phyloP scores from a whole-genome alignment of 2,329 filamentous ascomycete genomes.

The Fusarium abutilonis region DNA sequence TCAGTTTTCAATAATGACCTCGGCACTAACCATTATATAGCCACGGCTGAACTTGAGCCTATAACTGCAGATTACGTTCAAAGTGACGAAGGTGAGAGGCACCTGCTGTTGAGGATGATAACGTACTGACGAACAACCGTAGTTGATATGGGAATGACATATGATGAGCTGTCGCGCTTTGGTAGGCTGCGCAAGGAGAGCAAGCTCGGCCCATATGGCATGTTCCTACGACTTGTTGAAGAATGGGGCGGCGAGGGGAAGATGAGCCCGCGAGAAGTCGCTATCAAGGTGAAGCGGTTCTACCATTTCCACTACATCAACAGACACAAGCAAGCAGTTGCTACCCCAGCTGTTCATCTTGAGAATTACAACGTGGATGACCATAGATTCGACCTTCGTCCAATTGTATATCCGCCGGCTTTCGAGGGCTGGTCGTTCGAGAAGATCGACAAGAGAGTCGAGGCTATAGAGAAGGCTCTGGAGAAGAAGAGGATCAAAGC shows the following conservation, averaged over 20 bases:
- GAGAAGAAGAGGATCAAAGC: conserved; percentile 22
- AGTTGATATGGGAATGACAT: conserved; percentile 57
- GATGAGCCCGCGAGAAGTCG: conserved; percentile 51
- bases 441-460: conserved; percentile 52
- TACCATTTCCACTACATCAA: conserved; percentile 47
- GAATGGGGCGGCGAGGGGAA: conserved; percentile 51
- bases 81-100: conserved; percentile 47
- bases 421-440: conserved; percentile 52
- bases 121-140: not conserved
- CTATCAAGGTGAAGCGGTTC: conserved; percentile 47
- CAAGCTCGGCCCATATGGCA: conserved; percentile 54
- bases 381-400: conserved; percentile 42
- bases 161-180: conserved; percentile 54
- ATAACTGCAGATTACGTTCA: conserved; percentile 52
- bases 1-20: not conserved
- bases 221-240: conserved; percentile 53
- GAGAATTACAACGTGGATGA: conserved; percentile 43
- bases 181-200: conserved; percentile 55
- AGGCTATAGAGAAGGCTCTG: conserved; percentile 45
- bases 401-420: conserved; percentile 48
- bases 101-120: no score
- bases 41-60: conserved; percentile 58
- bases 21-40: not conserved
- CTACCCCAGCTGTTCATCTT: conserved; percentile 11
- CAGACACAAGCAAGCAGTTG: conserved; percentile 26